These are phyloP conservation scores for Coemansia sp. DNA, from an alignment of 192 early-diverging fungal genomes.

Conservation along the genomic window DNA sequence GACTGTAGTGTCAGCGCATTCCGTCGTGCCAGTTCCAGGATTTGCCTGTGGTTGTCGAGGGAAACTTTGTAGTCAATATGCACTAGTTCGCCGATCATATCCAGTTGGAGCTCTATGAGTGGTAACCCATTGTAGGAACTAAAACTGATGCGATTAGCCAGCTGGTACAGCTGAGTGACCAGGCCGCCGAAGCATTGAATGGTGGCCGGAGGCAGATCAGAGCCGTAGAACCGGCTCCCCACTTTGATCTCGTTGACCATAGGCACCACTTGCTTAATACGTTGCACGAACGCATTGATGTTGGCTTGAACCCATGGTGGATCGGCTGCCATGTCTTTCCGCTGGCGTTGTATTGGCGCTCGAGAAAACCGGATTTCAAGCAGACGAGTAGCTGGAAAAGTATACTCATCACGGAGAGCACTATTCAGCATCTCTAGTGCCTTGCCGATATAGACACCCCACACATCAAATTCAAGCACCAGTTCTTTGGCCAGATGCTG, in stretches of 20 bases:
- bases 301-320: not conserved
- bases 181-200: not conserved
- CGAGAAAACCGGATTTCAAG: not conserved
- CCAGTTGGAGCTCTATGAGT: not conserved
- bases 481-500: not conserved
- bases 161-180: not conserved
- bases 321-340: not conserved
- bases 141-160: not conserved
- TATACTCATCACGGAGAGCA: not conserved
- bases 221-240: not conserved
- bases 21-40: not conserved
- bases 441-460: not conserved
- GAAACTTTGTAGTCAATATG: not conserved
- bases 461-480: not conserved
- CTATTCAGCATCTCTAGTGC: constrained; percentile 1
- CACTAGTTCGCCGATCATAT: not conserved
- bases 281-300: not conserved
- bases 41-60: not conserved
- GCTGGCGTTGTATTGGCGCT: not conserved
- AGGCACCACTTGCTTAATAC: not conserved
- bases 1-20: not conserved
- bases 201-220: not conserved
- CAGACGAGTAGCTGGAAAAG: not conserved
- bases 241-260: not conserved
- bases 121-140: not conserved